phyloP scores from a whole-genome alignment of 306 rosid species.

The Lagenaria siceraria region DNA sequence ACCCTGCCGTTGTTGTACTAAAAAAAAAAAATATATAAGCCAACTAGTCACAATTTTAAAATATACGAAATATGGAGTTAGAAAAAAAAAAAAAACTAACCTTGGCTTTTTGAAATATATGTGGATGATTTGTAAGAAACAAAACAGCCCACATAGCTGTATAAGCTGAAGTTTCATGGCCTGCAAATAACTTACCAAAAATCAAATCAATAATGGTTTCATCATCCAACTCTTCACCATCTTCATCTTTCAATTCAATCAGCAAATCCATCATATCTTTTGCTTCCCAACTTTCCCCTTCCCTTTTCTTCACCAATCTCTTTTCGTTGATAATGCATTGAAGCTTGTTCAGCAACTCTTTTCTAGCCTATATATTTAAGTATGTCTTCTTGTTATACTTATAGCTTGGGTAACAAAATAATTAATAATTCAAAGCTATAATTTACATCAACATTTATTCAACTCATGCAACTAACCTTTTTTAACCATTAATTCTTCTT shows the following conservation, averaged over 20 bases:
- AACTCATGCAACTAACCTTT: too few species aligned
- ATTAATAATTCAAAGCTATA: too few species aligned
- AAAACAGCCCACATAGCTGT: conserved; percentile 4
- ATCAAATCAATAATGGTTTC: conserved; percentile 13
- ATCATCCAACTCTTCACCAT: conserved; percentile 14
- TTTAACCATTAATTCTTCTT: too few species aligned
- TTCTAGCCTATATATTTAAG: background rate
- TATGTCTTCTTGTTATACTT: too few species aligned
- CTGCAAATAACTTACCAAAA: conserved; percentile 11
- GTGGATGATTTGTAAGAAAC: conserved; percentile 5
- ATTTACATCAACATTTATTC: too few species aligned
- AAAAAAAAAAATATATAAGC: too few species aligned
- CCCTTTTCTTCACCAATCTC: background rate
- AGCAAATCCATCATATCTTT: conserved; percentile 19
- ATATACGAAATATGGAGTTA: background rate
- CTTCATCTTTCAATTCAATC: conserved; percentile 8
- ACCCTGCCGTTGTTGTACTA: too few species aligned
- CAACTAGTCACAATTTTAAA: too few species aligned
- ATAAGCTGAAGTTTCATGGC: conserved; percentile 14
- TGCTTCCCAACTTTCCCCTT: background rate
- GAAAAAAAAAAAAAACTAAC: background rate
- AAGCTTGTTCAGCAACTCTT: background rate
- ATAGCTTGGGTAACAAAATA: too few species aligned
- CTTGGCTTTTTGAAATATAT: background rate
- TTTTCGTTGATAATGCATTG: background rate